Evolutionary conservation across 495 filamentous ascomycete species (phyloP).

Genomic region (Aspergillus mulundensis): DNA sequence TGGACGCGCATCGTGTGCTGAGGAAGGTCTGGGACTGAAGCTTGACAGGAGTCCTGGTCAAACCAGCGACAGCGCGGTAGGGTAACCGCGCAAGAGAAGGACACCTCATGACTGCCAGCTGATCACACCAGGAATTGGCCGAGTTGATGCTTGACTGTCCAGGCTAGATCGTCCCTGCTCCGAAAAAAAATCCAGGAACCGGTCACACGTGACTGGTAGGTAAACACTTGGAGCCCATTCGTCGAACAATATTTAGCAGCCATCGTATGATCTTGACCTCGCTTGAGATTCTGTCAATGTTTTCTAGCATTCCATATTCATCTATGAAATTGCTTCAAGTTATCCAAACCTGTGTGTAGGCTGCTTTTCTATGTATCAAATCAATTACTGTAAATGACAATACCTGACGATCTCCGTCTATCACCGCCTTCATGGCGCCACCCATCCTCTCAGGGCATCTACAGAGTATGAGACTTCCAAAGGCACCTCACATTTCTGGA

Average conservation of each 20-base stretch:
- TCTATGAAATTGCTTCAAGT: background rate
- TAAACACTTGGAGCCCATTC: background rate
- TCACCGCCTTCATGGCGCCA: conserved; percentile 4
- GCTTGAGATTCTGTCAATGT: background rate
- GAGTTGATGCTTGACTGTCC: conserved; percentile 19
- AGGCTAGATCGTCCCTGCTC: conserved; percentile 14
- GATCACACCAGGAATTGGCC: conserved; percentile 27
- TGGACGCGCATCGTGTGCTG: conserved; percentile 36
- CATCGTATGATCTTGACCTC: background rate
- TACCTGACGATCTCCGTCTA: background rate
- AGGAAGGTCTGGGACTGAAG: conserved; percentile 38
- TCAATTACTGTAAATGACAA: background rate
- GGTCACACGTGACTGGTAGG: conserved; percentile 34
- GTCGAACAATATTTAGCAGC: conserved; percentile 5
- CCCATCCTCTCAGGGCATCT: background rate
- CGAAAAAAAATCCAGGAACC: conserved; percentile 47
- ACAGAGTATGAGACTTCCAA: too few relatives aligned
- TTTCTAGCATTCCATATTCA: too few relatives aligned
- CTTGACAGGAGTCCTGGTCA: conserved; percentile 37
- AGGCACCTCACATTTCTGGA: background rate
- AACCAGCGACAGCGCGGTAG: conserved; percentile 40
- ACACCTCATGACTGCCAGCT: conserved; percentile 40
- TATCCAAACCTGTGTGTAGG: background rate
- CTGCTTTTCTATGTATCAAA: background rate
- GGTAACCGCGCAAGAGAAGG: conserved; percentile 44